Percentiles rank a stretch among this genome's conserved stretches.
These are phyloP conservation scores for Rhodomyrtus tomentosa DNA, from an alignment of 345 rosid species.

Conservation along the genomic window DNA sequence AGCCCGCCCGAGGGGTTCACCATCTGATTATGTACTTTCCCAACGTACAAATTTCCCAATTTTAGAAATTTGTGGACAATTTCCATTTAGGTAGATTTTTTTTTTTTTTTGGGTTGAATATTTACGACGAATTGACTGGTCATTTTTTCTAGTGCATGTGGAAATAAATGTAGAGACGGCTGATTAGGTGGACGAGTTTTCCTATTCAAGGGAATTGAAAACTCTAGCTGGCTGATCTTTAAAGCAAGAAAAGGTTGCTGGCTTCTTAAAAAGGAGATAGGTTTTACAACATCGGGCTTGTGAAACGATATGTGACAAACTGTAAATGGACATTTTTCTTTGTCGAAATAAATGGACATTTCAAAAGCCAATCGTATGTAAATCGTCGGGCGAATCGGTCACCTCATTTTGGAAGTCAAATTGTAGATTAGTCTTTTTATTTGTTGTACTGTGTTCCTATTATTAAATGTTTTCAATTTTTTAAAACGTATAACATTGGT, in stretches of 20 bases:
- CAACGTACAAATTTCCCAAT: neutral
- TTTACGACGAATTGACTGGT: neutral
- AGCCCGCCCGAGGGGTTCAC: neutral
- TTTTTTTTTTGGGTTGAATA: too few species aligned
- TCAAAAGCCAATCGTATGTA: neutral
- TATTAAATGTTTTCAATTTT: neutral
- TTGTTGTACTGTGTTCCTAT: neutral
- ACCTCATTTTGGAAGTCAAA: neutral
- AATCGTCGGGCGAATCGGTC: rapidly evolving
- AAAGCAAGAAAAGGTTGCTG: neutral
- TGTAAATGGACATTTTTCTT: neutral
- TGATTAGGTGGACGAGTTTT: neutral
- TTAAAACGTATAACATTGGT: neutral
- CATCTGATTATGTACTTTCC: neutral
- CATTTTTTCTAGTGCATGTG: neutral
- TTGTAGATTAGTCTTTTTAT: neutral
- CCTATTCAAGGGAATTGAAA: neutral
- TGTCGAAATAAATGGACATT: neutral
- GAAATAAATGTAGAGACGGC: neutral
- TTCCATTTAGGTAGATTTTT: neutral
- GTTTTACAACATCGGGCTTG: neutral
- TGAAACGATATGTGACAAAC: too few species aligned
- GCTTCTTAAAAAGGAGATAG: neutral
- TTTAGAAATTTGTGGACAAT: neutral
- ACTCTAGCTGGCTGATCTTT: neutral